Conservation (phyloP, 192 early-diverging fungal species). For the Coemansia sp. region DNA sequence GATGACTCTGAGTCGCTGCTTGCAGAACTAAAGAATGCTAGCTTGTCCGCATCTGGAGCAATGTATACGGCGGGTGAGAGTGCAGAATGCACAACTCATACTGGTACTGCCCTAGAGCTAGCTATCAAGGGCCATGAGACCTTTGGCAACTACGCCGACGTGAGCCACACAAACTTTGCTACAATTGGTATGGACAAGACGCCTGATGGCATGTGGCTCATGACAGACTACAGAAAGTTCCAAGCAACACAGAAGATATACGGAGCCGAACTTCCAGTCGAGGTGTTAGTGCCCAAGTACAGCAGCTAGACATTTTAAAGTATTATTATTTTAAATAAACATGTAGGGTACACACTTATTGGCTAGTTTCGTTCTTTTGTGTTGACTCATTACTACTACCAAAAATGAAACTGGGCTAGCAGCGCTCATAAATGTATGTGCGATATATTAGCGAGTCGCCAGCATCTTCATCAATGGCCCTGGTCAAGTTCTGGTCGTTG, state of each 20-base stretch:
- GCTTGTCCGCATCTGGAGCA: background rate
- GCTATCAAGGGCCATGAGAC: background rate
- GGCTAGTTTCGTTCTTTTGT: background rate
- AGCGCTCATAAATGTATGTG: conserved; percentile 24
- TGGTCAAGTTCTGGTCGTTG: background rate
- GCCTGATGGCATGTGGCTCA: conserved; percentile 17
- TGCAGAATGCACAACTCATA: background rate
- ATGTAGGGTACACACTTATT: background rate
- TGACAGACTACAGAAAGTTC: conserved; percentile 12
- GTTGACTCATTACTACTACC: background rate
- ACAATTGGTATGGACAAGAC: conserved; percentile 7
- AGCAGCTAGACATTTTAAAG: background rate
- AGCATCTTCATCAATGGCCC: background rate
- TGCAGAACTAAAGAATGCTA: background rate
- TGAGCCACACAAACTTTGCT: background rate
- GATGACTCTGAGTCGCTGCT: background rate
- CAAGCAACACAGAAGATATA: conserved; percentile 15
- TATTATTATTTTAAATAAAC: background rate
- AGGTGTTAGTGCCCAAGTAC: conserved; percentile 8
- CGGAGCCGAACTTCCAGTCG: background rate
- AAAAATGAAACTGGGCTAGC: background rate
- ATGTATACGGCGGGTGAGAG: background rate
- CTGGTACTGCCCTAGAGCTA: conserved; percentile 11
- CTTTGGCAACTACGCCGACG: background rate
- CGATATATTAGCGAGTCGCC: conserved; percentile 9